Evolutionary conservation across 306 rosid species (phyloP).

Genomic region (Notholithocarpus densiflorus): DNA sequence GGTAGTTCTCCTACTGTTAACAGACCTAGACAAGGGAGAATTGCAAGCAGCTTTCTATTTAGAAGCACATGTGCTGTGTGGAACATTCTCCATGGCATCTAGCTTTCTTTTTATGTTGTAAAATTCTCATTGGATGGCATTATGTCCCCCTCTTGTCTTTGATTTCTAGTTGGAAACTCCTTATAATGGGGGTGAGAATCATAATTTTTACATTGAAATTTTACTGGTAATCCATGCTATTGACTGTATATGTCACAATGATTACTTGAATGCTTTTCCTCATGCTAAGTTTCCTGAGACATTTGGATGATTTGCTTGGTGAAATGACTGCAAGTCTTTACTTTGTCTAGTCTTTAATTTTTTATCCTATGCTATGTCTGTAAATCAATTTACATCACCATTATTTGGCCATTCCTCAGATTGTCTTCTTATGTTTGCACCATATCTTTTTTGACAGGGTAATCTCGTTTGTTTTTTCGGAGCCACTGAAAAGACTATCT

Average conservation of each 20-base stretch:
- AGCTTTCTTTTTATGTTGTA: neutral
- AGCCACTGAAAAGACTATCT: conserved; percentile 74
- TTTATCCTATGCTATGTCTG: neutral
- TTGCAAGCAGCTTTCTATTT: neutral
- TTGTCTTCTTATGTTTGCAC: conserved; percentile 9
- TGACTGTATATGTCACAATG: neutral
- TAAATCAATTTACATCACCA: neutral
- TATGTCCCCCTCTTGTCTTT: neutral
- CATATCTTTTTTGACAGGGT: conserved; percentile 64
- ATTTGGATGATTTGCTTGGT: neutral
- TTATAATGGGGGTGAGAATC: too few relatives aligned
- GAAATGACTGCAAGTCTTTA: neutral
- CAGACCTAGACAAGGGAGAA: neutral
- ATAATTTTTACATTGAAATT: too few relatives aligned
- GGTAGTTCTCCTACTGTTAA: too few relatives aligned
- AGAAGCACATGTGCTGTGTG: neutral
- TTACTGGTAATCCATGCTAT: too few relatives aligned
- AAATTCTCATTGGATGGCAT: neutral
- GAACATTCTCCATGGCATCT: neutral
- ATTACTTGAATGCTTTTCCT: neutral
- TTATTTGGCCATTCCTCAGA: conserved; percentile 4
- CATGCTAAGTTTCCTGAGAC: neutral
- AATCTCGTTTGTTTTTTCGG: conserved; percentile 76
- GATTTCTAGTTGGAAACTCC: neutral
- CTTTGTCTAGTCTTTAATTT: neutral